Base-by-base conservation (phyloP, 768 basidiomycete genomes). In the Hericium erinaceus region DNA sequence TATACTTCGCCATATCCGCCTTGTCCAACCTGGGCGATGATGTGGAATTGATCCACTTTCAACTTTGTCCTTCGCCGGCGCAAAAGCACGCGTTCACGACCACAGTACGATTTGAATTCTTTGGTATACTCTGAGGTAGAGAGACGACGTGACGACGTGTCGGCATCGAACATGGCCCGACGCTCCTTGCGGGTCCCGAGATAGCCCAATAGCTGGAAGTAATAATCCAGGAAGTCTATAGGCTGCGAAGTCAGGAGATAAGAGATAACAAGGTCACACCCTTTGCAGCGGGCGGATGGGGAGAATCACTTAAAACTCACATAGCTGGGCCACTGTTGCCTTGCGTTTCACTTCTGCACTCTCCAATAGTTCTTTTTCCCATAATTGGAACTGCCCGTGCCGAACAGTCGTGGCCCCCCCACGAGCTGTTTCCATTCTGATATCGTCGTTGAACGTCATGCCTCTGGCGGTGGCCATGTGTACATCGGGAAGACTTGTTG, bases 1-100 rank as follows among this genome's bases (percentile, higher is more conserved):
- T 89, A 99, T 24, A 99, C 97, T 62, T 98, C 95, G 5, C 97
- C 97, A 71, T 98, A 99, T 2, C 97, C 97, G 12, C 97, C 97
- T 73, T 99, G 97, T 1, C 97, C 97, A 51, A 99, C 93, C 71
- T 99, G 97, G 0, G 94, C 93, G 62, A 99, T 95, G 69, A 99
- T 95, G 67, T 97, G 92, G 72, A 99, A 99, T 66, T 95, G 91
- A 52, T 98, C 92, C 24, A 99, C 84, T 58, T 84, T 82, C 46
- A 98, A 79, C 68, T 97, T 99, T 11, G 95, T 86, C 39, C 97
- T 80, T n/a, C 97, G 81, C 60, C 89, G 86, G 55, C 97, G 80
- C n/a, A 99, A 77, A 8, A 97, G 69, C 4, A 95, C 95, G 13
- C 95, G 87, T 71, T 99, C 97, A 24, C 94, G 82, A 2, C 94